These are phyloP conservation scores for Tetraselmis striata DNA, from an alignment of 139 green algal genomes.

Conservation along the genomic window DNA sequence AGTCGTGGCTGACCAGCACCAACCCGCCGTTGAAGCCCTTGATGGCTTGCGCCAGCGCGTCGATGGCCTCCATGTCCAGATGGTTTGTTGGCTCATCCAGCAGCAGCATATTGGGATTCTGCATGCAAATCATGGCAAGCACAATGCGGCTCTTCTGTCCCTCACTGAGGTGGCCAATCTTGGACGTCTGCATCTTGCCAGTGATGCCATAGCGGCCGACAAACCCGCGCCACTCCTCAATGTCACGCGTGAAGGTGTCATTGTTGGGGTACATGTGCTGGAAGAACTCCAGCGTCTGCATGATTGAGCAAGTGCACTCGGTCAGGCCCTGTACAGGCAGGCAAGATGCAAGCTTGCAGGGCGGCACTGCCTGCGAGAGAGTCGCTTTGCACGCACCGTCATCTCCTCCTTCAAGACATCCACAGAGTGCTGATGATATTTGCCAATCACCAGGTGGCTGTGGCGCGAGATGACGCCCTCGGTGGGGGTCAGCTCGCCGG, in stretches of 20 bases:
- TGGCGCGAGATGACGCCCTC: conserved; percentile 55
- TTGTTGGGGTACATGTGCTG: conserved; percentile 37
- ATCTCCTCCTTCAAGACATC: conserved; percentile 44
- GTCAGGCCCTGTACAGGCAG: no score
- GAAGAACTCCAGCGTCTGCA: conserved; percentile 54
- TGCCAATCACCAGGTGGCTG: conserved; percentile 59
- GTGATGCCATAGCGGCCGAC: conserved; percentile 52
- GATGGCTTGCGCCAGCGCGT: conserved; percentile 17
- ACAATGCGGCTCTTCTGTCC: conserved; percentile 58
- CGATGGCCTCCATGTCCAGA: conserved; percentile 31
- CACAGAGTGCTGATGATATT: conserved; percentile 59
- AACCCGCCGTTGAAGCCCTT: conserved; percentile 23
- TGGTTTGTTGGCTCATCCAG: conserved; percentile 22
- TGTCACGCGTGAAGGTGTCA: conserved; percentile 37
- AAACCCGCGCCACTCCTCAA: conserved; percentile 55
- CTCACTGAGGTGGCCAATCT: conserved; percentile 49
- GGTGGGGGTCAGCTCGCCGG: conserved; percentile 39
- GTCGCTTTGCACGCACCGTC: no score
- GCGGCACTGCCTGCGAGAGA: no score
- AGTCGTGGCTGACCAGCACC: conserved; percentile 29
- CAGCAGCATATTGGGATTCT: conserved; percentile 27
- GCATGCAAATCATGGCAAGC: conserved; percentile 48
- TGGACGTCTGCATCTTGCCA: conserved; percentile 58
- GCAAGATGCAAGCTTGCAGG: no score
- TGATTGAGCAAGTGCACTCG: no score